Evolutionary conservation across 1,139 yeast genomes (phyloP), one percentile per base, ranked within the genome.

Genomic region (Pichia sp.): DNA sequence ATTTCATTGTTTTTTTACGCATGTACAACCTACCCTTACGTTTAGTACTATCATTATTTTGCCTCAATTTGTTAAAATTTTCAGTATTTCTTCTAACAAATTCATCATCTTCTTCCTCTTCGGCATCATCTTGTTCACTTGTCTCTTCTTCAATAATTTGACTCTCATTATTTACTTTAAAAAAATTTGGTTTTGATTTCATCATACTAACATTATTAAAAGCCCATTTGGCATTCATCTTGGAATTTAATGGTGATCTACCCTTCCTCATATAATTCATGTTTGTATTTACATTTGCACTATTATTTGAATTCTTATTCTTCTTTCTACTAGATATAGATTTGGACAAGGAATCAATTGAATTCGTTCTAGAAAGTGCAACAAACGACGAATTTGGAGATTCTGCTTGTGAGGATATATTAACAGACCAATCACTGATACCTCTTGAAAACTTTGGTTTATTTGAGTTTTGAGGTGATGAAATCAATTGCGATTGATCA

Each of bases 191-290:
- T 57, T 55, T 42, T 40, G 55, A 37, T 38, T 47, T 37, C 48
- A 42, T 30, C 43, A 34, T 37, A 14, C 38, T 43, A 3, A 39
- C 37, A 29, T 40, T 42, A 16, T 46, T 44, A 21, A 52, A 49
- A 16, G 47, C 43, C 62, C 63, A 50, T 54, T 61, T 43, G 4
- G 63, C 46, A 33, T 53, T 57, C 39, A 54, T 37, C 31, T 50
- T 54, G 6, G 54, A 41, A 19, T 65, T 64, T 9, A 63, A 47
- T 14, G 69, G 66, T 3, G 58, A 74, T 61, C 63, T 76, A 6
- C 51, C 51, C 22, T 49, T 43, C 14, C 43, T 36, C 65, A 61
- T 71, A 62, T 55, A 65, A 43, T 54, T 62, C 51, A 51, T 68
- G 49, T 33, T 25, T n/a, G n/a, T n/a, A n/a, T n/a, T n/a, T n/a